Base-by-base conservation (phyloP, 768 basidiomycete species). In the Leucosporidium scottii region DNA sequence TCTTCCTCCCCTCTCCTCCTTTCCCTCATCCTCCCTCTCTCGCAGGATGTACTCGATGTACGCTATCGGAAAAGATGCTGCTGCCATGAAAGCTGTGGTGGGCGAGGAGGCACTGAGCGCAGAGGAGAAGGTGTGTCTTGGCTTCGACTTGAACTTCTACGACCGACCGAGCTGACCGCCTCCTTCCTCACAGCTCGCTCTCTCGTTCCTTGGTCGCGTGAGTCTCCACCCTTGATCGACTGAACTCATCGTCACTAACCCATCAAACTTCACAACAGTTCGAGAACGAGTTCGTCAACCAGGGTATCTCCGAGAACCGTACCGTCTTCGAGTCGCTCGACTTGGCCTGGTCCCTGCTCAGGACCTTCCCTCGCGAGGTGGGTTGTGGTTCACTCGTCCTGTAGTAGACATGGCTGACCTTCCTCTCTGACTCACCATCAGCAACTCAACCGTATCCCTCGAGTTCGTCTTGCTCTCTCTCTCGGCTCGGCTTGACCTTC, bases 21-120 rank as follows among this genome's bases (percentile, higher is more conserved):
- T 21, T 59, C 64, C 69, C 39, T 68, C 60, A n/a, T 18, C 31
- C 48, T 31, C 78, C n/a, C 93, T 90, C 39, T 31, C 39, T 10
- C 39, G 39, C 39, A 44, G 39, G 61, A 53, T 49, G 44, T 96
- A 94, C 79, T 93, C 93, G 78, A 93, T 96, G 81, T 97, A 98
- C 79, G 94, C 94, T 73, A 94, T 96, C 76, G 94, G 93, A 59
- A 86, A 91, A 77, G 94, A 97, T 76, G 75, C 75, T 20, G 94
- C 93, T 58, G 84, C 93, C 18, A 99, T 99, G 96, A 98, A 98
- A 79, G 96, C 96, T 68, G 96, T 98, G 51, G 96, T 99, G 61
- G 96, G 96, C 75, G 96, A 98, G 80, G 96, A 99, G 79, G 93
- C 96, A 27, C 80, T 98, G 74, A 93, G 90, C 54, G 81, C 85